phyloP scores from a whole-genome alignment of 1,284 basidiomycete genomes.

The Ustilago curta region DNA sequence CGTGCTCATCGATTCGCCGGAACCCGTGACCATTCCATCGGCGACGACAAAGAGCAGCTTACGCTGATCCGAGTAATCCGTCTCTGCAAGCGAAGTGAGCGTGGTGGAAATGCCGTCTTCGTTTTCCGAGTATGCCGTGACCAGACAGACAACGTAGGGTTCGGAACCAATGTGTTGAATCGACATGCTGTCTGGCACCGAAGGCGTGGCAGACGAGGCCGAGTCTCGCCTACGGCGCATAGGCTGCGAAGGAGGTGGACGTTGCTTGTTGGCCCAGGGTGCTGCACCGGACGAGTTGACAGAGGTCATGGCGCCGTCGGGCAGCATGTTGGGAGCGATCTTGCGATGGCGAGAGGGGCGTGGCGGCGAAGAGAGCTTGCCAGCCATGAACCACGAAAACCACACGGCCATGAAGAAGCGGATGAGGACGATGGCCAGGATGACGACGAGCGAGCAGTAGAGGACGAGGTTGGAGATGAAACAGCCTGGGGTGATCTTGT shows the following conservation, averaged over 20 bases:
- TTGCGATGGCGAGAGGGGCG: constrained; percentile 71
- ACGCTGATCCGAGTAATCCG: constrained; percentile 88
- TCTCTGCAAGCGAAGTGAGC: constrained; percentile 88
- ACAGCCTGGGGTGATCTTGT: constrained; percentile 95
- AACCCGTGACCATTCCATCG: constrained; percentile 98
- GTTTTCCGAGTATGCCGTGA: constrained; percentile 98
- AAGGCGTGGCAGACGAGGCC: constrained; percentile 27
- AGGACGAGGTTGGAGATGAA: constrained; percentile 90
- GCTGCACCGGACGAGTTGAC: constrained; percentile 89
- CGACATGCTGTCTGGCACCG: constrained; percentile 45
- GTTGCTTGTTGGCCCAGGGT: constrained; percentile 77
- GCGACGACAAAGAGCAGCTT: constrained; percentile 95
- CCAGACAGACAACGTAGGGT: constrained; percentile 91
- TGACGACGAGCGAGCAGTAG: constrained; percentile 90
- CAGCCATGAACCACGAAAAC: constrained; percentile 95
- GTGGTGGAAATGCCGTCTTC: constrained; percentile 91
- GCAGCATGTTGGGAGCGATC: constrained; percentile 73
- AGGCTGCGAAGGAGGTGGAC: constrained; percentile 50
- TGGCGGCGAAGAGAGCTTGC: constrained; percentile 72
- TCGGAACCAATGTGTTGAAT: constrained; percentile 72
- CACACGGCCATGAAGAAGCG: constrained; percentile 96
- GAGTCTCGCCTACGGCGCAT: constrained; percentile 40
- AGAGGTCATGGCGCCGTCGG: constrained; percentile 83
- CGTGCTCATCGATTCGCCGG: constrained; percentile 91
- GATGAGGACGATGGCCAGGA: constrained; percentile 87